These are phyloP conservation scores for Phlegmacium glaucopus DNA, from an alignment of 768 basidiomycete species.

Conservation along the genomic window DNA sequence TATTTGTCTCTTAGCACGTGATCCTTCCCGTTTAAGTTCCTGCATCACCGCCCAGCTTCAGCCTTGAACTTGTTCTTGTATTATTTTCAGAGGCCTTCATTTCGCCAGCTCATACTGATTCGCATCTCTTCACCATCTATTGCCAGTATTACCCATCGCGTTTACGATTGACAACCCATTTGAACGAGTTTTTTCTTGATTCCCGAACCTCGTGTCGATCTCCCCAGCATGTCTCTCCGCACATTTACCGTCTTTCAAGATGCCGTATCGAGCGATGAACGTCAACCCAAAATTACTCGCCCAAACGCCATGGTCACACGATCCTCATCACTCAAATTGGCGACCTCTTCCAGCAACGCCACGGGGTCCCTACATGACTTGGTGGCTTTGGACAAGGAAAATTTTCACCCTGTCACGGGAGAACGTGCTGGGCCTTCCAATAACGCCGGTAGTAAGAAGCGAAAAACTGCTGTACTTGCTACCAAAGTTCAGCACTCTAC, in stretches of 20 bases:
- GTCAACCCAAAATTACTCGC: conserved; percentile 27
- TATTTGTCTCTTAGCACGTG: conserved; percentile 14
- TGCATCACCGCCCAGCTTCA: neutral
- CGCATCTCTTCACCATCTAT: conserved; percentile 4
- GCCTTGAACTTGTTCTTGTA: conserved; percentile 7
- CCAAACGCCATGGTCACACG: conserved; percentile 26
- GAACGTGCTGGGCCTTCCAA: conserved; percentile 44
- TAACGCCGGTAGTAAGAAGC: conserved; percentile 47
- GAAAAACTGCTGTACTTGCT: conserved; percentile 57
- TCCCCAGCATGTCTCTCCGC: conserved; percentile 47
- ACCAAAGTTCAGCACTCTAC: conserved; percentile 45
- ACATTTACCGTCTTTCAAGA: conserved; percentile 68
- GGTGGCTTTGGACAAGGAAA: conserved; percentile 67
- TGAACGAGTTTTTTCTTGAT: conserved; percentile 6
- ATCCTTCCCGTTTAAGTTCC: conserved; percentile 13
- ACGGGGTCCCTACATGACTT: conserved; percentile 31
- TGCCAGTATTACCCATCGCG: neutral
- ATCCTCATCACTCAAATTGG: conserved; percentile 25
- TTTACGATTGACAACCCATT: conserved; percentile 6
- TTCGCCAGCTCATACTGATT: neutral
- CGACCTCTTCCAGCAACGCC: conserved; percentile 18
- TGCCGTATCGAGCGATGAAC: conserved; percentile 34
- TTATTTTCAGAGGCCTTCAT: neutral
- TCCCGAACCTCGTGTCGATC: conserved; percentile 22
- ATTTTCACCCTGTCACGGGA: conserved; percentile 73